Percentiles rank a stretch among this genome's conserved stretches.
Evolutionary conservation across 2,329 filamentous ascomycete species (phyloP).

Genomic region (Trichophyton mentagrophytes): DNA sequence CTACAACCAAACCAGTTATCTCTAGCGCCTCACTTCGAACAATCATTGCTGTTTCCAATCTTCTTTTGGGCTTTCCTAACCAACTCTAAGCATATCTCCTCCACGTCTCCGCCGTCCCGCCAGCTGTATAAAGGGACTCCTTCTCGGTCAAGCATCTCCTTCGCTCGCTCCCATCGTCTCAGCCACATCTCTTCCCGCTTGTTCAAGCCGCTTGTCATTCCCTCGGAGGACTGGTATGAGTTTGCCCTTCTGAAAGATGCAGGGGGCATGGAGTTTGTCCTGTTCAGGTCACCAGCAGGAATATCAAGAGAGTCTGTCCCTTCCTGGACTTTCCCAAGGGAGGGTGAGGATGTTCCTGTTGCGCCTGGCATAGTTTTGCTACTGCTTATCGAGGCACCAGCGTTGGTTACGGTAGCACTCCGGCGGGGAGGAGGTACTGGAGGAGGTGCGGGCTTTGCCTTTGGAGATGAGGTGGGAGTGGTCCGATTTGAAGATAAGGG

Average conservation of each 20-base stretch:
- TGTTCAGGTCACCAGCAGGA: conserved; percentile 12
- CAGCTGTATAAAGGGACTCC: conserved; percentile 35
- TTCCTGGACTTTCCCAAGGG: background rate
- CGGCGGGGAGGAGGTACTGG: conserved; percentile 15
- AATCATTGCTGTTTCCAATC: background rate
- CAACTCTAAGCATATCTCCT: conserved; percentile 33
- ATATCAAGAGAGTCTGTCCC: conserved; percentile 1
- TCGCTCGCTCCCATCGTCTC: conserved; percentile 36
- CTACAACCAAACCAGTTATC: too few species aligned
- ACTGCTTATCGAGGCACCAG: background rate
- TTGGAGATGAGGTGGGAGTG: background rate
- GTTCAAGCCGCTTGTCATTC: conserved; percentile 20
- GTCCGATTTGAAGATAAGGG: conserved; percentile 15
- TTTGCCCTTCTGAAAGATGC: conserved; percentile 1
- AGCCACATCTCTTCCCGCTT: conserved; percentile 39
- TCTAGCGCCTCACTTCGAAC: too few species aligned
- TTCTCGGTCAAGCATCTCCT: conserved; percentile 29
- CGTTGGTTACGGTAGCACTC: conserved; percentile 14
- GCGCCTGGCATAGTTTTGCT: conserved; percentile 9
- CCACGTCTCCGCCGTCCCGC: conserved; percentile 35
- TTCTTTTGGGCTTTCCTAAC: conserved; percentile 29
- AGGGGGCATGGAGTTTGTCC: conserved; percentile 19
- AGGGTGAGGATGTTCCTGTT: conserved; percentile 4
- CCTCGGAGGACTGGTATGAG: conserved; percentile 8
- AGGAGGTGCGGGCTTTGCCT: conserved; percentile 9